Evolutionary conservation across 495 filamentous ascomycete genomes (phyloP).

Genomic region (Neurospora sp.): DNA sequence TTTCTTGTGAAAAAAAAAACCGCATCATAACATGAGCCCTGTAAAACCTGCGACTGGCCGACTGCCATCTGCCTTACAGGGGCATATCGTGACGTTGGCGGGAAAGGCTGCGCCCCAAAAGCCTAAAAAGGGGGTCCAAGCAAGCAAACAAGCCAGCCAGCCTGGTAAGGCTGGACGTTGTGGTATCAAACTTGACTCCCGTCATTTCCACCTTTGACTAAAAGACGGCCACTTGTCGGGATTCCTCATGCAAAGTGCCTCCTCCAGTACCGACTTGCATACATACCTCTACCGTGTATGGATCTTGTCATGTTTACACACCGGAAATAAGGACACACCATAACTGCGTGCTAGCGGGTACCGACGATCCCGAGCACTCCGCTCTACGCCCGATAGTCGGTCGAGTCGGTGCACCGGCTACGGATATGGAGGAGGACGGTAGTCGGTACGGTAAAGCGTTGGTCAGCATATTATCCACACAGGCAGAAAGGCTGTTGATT

Average conservation of each 20-base stretch:
- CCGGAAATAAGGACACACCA: background rate
- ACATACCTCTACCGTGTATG: background rate
- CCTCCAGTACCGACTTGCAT: background rate
- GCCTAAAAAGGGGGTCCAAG: background rate
- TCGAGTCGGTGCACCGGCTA: background rate
- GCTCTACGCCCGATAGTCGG: background rate
- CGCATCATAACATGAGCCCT: background rate
- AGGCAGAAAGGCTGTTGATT: background rate
- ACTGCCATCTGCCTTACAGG: background rate
- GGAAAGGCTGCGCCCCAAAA: background rate
- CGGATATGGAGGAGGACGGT: background rate
- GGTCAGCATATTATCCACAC: background rate
- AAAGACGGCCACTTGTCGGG: background rate
- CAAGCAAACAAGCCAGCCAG: background rate
- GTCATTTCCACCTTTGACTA: background rate
- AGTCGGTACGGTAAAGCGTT: background rate
- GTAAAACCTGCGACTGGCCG: background rate
- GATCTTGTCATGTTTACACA: background rate
- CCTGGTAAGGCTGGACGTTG: background rate
- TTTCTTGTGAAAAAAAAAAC: background rate
- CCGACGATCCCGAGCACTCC: background rate
- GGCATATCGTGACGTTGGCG: background rate
- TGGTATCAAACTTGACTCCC: background rate
- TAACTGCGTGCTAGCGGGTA: background rate
- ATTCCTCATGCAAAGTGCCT: background rate